These are phyloP conservation scores for Aurantiochytrium sp. DNA, from an alignment of 108 stramenopile species.

Conservation along the genomic window DNA sequence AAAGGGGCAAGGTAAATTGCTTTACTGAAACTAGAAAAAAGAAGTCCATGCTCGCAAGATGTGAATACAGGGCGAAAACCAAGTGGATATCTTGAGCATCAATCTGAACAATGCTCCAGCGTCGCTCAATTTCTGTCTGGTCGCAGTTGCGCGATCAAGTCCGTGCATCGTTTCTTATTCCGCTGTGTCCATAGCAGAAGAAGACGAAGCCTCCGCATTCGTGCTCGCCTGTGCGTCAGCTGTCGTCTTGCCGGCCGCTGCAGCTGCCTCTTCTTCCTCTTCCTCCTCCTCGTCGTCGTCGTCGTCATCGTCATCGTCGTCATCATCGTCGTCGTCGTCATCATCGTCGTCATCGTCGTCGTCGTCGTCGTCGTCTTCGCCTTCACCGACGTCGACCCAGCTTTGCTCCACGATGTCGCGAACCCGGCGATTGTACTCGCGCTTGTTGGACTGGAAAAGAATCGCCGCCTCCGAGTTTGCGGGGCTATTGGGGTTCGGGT, in stretches of 20 bases:
- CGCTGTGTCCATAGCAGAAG: neutral
- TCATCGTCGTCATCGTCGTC: neutral
- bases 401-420: constrained; percentile 96
- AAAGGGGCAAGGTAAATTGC: no score
- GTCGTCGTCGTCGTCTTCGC: constrained; percentile 1
- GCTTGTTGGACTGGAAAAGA: constrained; percentile 90
- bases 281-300: neutral
- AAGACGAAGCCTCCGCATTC: neutral
- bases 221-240: neutral
- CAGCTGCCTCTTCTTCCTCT: neutral
- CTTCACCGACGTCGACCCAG: constrained; percentile 55
- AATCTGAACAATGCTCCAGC: no score
- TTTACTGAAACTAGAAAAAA: no score
- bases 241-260: neutral
- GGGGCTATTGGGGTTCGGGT: constrained; percentile 97
- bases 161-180: neutral
- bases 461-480: constrained; percentile 92
- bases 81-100: no score
- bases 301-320: neutral
- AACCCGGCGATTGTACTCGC: constrained; percentile 96
- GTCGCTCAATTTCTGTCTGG: no score
- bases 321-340: constrained; percentile 5
- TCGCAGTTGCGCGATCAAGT: no score
- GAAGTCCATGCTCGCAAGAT: no score
- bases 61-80: no score